These are phyloP conservation scores for Fusarium stilboides DNA, from an alignment of 2,329 filamentous ascomycete species.

Conservation along the genomic window DNA sequence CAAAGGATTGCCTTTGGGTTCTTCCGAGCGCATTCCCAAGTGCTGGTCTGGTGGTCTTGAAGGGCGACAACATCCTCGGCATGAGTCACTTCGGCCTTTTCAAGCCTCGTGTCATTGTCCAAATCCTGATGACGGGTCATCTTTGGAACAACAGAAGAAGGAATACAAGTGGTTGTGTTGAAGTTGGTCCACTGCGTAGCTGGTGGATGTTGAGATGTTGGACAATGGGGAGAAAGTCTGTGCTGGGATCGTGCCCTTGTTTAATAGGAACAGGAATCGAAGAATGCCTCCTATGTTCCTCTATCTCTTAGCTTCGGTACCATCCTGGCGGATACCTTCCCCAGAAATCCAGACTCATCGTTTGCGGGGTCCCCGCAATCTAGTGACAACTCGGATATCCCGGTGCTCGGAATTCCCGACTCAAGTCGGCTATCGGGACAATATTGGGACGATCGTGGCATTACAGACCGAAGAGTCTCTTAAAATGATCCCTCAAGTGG, in stretches of 20 bases:
- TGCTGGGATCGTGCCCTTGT: background rate
- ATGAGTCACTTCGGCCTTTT: conserved; percentile 4
- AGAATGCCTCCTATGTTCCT: background rate
- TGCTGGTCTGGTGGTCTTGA: conserved; percentile 2
- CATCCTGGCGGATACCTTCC: background rate
- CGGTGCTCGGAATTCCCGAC: conserved; percentile 6
- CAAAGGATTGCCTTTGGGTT: conserved; percentile 18
- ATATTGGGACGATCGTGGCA: background rate
- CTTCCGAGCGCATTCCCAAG: conserved; percentile 16
- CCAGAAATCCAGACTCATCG: background rate
- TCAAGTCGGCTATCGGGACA: background rate
- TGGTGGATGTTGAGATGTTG: conserved; percentile 10
- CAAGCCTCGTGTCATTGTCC: background rate
- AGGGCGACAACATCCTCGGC: conserved; percentile 2
- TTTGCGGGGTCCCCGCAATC: conserved; percentile 1
- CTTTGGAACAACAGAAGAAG: background rate
- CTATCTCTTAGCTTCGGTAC: background rate
- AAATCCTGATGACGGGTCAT: background rate
- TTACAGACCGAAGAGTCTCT: background rate
- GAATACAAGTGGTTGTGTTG: conserved; percentile 6
- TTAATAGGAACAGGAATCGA: background rate
- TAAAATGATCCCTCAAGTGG: too few species aligned
- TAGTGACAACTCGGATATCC: conserved; percentile 6
- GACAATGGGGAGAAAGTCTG: background rate
- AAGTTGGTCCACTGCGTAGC: background rate